Evolutionary conservation across 2,329 filamentous ascomycete species (phyloP).

Genomic region (Teratosphaeria nubilosa): DNA sequence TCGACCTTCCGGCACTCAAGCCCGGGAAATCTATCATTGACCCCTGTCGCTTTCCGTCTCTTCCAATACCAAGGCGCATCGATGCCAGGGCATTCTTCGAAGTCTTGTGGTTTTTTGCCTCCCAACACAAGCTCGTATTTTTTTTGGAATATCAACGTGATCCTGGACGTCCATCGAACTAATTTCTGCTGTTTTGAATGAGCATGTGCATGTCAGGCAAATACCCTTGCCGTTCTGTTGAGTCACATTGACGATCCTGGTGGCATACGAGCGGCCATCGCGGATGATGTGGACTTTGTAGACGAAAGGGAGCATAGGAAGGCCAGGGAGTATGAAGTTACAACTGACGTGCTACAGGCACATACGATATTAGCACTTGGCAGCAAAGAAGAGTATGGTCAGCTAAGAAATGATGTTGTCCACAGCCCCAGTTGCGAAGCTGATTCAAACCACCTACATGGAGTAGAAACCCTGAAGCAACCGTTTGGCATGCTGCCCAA

Average conservation of each 20-base stretch:
- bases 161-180: slow-evolving; percentile 27
- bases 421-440: no score
- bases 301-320: slow-evolving; percentile 30
- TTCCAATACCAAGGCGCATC: slow-evolving; percentile 28
- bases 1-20: slow-evolving; percentile 43
- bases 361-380: slow-evolving; percentile 6
- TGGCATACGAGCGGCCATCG: slow-evolving; percentile 41
- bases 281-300: slow-evolving; percentile 43
- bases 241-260: slow-evolving; percentile 42
- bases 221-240: slow-evolving; percentile 36
- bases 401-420: not conserved
- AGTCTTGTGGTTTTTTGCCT: slow-evolving; percentile 23
- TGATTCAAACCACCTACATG: slow-evolving; percentile 32
- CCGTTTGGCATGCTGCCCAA: slow-evolving; percentile 47
- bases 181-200: slow-evolving; percentile 40
- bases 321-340: slow-evolving; percentile 41
- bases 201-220: slow-evolving; percentile 44
- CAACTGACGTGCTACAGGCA: slow-evolving; percentile 40
- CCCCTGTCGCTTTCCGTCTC: slow-evolving; percentile 23
- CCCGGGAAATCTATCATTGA: slow-evolving; percentile 33
- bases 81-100: slow-evolving; percentile 26
- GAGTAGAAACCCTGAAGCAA: slow-evolving; percentile 39
- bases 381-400: not conserved
- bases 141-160: slow-evolving; percentile 23
- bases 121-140: slow-evolving; percentile 26